These are phyloP conservation scores for Lasiodiplodia citricola DNA, from an alignment of 2,329 filamentous ascomycete genomes.

Conservation along the genomic window DNA sequence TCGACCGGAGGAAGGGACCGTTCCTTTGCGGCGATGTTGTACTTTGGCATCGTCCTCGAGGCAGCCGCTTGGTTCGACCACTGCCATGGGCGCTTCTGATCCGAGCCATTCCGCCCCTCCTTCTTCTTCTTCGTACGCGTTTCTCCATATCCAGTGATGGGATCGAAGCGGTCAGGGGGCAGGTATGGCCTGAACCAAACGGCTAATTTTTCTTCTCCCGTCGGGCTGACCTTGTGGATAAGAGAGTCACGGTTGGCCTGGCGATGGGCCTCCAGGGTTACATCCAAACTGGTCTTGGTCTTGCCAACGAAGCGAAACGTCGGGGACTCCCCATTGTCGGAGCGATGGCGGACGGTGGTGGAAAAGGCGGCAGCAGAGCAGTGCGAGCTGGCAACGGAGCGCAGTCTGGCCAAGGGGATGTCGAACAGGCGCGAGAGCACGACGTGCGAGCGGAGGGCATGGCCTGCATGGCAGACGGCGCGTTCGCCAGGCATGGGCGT, in stretches of 20 bases:
- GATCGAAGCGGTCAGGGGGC: conserved; percentile 1
- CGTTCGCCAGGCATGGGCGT: conserved; percentile 1
- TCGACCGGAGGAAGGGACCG: conserved; percentile 1
- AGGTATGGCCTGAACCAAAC: not conserved
- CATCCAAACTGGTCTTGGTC: conserved; percentile 39
- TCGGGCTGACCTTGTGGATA: not conserved
- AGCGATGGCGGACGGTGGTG: not conserved
- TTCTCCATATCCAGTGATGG: not conserved
- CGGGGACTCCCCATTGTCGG: not conserved
- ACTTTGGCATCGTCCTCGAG: not conserved
- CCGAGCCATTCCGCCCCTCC: not conserved
- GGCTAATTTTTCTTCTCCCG: no score
- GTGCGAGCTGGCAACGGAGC: not conserved
- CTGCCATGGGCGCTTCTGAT: not conserved
- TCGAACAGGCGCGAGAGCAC: conserved; percentile 43
- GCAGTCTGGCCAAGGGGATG: conserved; percentile 26
- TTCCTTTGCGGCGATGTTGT: not conserved
- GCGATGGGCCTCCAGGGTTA: conserved; percentile 50
- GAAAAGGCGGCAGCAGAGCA: not conserved
- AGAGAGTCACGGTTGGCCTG: conserved; percentile 40
- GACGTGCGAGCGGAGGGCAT: conserved; percentile 39
- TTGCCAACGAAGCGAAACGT: conserved; percentile 34
- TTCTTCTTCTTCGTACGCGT: not conserved
- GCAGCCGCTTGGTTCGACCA: not conserved
- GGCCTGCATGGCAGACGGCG: conserved; percentile 39